Evolutionary conservation across 2,329 filamentous ascomycete genomes (phyloP).

Genomic region (Fusarium protoensiforme): DNA sequence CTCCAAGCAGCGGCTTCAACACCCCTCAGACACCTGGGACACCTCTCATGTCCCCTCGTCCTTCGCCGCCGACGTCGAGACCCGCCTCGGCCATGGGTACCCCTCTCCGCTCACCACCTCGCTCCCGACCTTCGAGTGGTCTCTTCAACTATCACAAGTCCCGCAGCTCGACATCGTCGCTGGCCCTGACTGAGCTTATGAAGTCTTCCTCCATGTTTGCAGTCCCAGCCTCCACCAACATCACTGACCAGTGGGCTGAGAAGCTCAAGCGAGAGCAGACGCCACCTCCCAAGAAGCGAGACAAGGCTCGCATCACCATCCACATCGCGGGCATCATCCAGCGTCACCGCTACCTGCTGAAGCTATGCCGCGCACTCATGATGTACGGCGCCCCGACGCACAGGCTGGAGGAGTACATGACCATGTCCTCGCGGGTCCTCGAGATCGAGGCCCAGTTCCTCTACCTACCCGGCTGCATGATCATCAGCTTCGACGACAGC

Average conservation of each 20-base stretch:
- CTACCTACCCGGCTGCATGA: slow-evolving; percentile 93
- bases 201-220: slow-evolving; percentile 66
- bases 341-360: slow-evolving; percentile 84
- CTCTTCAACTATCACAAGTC: slow-evolving; percentile 56
- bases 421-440: slow-evolving; percentile 87
- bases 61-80: slow-evolving; percentile 55
- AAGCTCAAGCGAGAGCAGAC: slow-evolving; percentile 54
- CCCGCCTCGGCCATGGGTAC: slow-evolving; percentile 51
- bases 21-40: slow-evolving; percentile 54
- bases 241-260: slow-evolving; percentile 57
- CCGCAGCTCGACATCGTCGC: slow-evolving; percentile 55
- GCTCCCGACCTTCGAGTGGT: slow-evolving; percentile 51
- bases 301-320: slow-evolving; percentile 60
- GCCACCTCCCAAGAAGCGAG: slow-evolving; percentile 50
- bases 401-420: slow-evolving; percentile 90
- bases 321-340: slow-evolving; percentile 77
- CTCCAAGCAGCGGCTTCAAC: slow-evolving; percentile 52
- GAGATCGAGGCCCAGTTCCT: slow-evolving; percentile 91
- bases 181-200: slow-evolving; percentile 62
- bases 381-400: slow-evolving; percentile 91
- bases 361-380: slow-evolving; percentile 89
- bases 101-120: slow-evolving; percentile 44
- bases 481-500: slow-evolving; percentile 87
- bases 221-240: slow-evolving; percentile 57
- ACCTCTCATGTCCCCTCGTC: slow-evolving; percentile 54